These are phyloP conservation scores for Moniliophthora roreri DNA, from an alignment of 1,284 basidiomycete genomes.

Conservation along the genomic window DNA sequence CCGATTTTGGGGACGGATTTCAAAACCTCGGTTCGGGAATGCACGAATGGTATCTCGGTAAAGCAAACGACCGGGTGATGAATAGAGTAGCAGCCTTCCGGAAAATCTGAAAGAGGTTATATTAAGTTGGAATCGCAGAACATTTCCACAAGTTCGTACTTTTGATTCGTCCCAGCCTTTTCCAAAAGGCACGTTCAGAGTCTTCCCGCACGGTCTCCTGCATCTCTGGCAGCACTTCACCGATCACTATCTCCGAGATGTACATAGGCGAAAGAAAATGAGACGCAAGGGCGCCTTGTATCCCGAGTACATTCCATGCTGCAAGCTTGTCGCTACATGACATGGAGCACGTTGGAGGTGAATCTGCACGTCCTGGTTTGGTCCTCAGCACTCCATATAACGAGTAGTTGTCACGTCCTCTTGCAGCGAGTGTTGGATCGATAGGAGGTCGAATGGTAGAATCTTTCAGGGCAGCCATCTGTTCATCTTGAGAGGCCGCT, in stretches of 20 bases:
- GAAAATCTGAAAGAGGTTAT: slow-evolving; percentile 33
- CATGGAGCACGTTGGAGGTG: slow-evolving; percentile 77
- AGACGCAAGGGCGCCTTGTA: slow-evolving; percentile 80
- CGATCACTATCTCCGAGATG: slow-evolving; percentile 65
- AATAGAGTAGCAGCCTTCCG: slow-evolving; percentile 43
- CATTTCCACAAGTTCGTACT: slow-evolving; percentile 27
- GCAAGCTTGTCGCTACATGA: slow-evolving; percentile 93
- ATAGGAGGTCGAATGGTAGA: slow-evolving; percentile 36
- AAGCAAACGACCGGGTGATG: slow-evolving; percentile 55
- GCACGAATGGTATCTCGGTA: slow-evolving; percentile 55
- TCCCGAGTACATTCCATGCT: slow-evolving; percentile 75
- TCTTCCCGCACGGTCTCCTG: slow-evolving; percentile 45
- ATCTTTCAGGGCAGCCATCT: slow-evolving; percentile 69
- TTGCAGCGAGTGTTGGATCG: slow-evolving; percentile 43
- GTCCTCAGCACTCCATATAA: slow-evolving; percentile 79
- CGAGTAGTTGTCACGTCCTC: slow-evolving; percentile 80
- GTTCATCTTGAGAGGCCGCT: slow-evolving; percentile 66
- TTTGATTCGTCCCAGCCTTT: slow-evolving; percentile 38
- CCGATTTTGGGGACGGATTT: slow-evolving; percentile 25
- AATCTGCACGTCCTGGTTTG: slow-evolving; percentile 88
- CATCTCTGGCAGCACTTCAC: slow-evolving; percentile 55
- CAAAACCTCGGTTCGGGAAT: slow-evolving; percentile 49
- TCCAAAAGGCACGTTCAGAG: slow-evolving; percentile 62
- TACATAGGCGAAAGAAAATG: slow-evolving; percentile 63
- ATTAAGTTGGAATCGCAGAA: slow-evolving; percentile 5